Conservation (phyloP, 208 protist species). For the Strigomonas culicis region DNA sequence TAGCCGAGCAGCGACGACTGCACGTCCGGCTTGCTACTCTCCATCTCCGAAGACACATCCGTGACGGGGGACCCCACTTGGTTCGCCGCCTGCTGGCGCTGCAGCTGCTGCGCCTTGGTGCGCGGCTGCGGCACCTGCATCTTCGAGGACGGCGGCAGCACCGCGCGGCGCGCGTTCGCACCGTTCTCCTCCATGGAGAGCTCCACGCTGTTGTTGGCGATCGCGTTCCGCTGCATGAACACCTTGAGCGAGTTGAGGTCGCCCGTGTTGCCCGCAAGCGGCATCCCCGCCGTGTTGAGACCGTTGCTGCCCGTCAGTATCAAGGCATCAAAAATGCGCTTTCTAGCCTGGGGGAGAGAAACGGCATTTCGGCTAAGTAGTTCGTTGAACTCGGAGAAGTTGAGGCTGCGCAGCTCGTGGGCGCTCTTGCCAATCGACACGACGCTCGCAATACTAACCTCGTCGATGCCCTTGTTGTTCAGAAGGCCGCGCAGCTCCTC, state of each 20-base stretch:
- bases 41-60: slow-evolving; percentile 19
- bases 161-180: not conserved
- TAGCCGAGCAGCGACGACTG: not conserved
- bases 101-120: slow-evolving; percentile 39
- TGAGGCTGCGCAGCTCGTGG: slow-evolving; percentile 21
- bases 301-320: no score
- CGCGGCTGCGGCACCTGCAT: slow-evolving; percentile 66
- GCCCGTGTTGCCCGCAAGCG: not conserved
- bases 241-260: not conserved
- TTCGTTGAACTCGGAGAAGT: slow-evolving; percentile 24
- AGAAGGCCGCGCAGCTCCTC: slow-evolving; percentile 29
- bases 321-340: slow-evolving; percentile 25
- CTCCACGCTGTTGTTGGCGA: slow-evolving; percentile 6
- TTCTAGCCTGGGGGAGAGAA: slow-evolving; percentile 19
- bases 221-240: not conserved
- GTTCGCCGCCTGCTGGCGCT: slow-evolving; percentile 16
- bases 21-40: slow-evolving; percentile 22
- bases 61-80: slow-evolving; percentile 13
- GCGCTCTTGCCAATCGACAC: slow-evolving; percentile 14
- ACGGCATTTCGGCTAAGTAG: slow-evolving; percentile 18
- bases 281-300: not conserved
- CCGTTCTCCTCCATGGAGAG: not conserved
- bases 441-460: slow-evolving; percentile 17
- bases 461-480: slow-evolving; percentile 19
- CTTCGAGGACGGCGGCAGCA: not conserved